Conservation (phyloP, 331 rosid species). For the Ulmus americana region DNA sequence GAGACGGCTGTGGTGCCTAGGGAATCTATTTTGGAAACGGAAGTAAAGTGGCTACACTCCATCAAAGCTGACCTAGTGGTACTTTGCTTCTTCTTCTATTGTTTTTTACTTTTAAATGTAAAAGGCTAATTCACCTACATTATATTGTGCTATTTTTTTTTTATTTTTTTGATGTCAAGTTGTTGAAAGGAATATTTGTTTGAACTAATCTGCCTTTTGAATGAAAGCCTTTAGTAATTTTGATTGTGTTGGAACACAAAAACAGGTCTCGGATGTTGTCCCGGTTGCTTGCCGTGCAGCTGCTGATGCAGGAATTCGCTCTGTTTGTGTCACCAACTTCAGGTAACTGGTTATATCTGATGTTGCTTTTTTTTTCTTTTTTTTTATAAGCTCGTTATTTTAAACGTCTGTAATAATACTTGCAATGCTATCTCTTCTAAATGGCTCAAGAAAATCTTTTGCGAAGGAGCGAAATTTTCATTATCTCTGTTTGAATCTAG, state of each 20-base stretch:
- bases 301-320: conserved; percentile 92
- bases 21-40: conserved; percentile 56
- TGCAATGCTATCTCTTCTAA: not conserved
- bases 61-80: conserved; percentile 95
- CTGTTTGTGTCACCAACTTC: conserved; percentile 93
- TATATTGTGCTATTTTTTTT: not conserved
- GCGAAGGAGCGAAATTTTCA: not conserved
- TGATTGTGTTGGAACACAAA: conserved; percentile 7
- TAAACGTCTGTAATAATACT: not conserved
- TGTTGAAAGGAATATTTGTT: not conserved
- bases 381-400: not conserved
- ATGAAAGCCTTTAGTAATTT: conserved; percentile 20
- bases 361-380: not conserved
- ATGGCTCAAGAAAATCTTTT: not conserved
- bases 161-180: not conserved
- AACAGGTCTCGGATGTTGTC: conserved; percentile 90
- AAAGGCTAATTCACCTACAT: not conserved
- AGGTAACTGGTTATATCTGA: conserved; percentile 39
- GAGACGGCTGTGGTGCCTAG: conserved; percentile 92
- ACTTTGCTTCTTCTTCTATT: conserved; percentile 24
- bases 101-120: not conserved
- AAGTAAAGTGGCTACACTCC: conserved; percentile 79
- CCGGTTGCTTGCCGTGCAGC: conserved; percentile 98
- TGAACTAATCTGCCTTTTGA: not conserved
- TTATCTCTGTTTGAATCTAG: not conserved